These are phyloP conservation scores for Penicillium sp. DNA, from an alignment of 2,329 filamentous ascomycete genomes.

Conservation along the genomic window DNA sequence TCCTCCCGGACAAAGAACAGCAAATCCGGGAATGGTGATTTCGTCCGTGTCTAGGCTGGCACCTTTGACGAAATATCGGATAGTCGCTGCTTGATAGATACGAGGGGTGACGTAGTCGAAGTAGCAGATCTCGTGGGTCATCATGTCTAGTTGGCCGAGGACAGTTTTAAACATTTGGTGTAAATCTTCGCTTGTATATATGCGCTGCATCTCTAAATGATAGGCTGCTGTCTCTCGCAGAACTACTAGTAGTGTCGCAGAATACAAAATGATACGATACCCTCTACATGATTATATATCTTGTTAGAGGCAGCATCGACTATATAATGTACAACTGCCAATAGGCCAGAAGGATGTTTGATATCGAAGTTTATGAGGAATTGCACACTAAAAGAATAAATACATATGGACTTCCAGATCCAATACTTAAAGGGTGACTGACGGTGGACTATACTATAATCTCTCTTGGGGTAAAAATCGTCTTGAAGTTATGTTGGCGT, in stretches of 20 bases:
- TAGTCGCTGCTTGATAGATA: conserved; percentile 6
- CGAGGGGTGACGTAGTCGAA: conserved; percentile 7
- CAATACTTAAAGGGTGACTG: not conserved
- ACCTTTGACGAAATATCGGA: conserved; percentile 7
- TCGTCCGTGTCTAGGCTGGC: conserved; percentile 1
- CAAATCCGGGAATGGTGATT: conserved; percentile 7
- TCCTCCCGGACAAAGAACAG: not conserved
- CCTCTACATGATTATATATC: too few relatives aligned
- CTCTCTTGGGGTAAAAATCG: not conserved
- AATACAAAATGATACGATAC: too few relatives aligned
- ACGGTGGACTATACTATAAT: not conserved
- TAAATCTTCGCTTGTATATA: too few relatives aligned
- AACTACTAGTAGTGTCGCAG: too few relatives aligned
- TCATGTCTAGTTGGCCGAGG: not conserved
- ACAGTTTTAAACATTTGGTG: too few relatives aligned
- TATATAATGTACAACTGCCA: too few relatives aligned
- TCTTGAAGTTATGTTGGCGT: not conserved
- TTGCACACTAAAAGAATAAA: not conserved
- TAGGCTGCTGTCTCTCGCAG: too few relatives aligned
- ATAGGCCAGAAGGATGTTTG: not conserved
- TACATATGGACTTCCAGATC: not conserved
- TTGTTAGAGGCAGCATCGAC: too few relatives aligned
- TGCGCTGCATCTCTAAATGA: too few relatives aligned
- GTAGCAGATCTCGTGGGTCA: conserved; percentile 6
- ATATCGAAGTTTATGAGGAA: too few relatives aligned